Evolutionary conservation across 2,329 filamentous ascomycete species (phyloP).

Genomic region (Beauveria australis): DNA sequence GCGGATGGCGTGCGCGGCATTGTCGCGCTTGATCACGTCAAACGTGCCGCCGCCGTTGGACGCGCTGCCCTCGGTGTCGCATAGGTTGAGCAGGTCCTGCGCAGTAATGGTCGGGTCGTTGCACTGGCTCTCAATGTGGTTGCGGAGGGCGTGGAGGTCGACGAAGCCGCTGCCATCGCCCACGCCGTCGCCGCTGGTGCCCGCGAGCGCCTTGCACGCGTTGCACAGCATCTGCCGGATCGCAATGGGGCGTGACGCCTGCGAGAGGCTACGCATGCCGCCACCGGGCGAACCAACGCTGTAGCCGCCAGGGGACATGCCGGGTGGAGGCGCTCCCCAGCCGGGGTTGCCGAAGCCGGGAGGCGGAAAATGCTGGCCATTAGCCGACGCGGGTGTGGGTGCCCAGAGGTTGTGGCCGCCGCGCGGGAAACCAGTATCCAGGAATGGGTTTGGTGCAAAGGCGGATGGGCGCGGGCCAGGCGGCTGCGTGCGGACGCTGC

Average conservation of each 20-base stretch:
- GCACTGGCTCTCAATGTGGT: slow-evolving; percentile 51
- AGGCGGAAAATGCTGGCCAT: slow-evolving; percentile 32
- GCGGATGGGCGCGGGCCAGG: slow-evolving; percentile 35
- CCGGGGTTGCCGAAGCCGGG: slow-evolving; percentile 37
- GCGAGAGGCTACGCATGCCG: slow-evolving; percentile 28
- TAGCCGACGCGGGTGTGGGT: slow-evolving; percentile 21
- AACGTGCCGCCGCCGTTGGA: slow-evolving; percentile 90
- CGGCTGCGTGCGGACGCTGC: slow-evolving; percentile 38
- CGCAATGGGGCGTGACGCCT: slow-evolving; percentile 54
- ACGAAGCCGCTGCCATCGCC: slow-evolving; percentile 55
- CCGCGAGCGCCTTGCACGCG: slow-evolving; percentile 59
- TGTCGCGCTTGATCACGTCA: slow-evolving; percentile 48
- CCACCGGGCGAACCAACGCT: slow-evolving; percentile 25
- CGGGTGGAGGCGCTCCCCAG: slow-evolving; percentile 26
- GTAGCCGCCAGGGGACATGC: slow-evolving; percentile 26
- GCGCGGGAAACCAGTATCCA: slow-evolving; percentile 32
- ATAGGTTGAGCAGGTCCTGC: slow-evolving; percentile 71
- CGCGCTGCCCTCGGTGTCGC: slow-evolving; percentile 80
- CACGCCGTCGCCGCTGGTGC: slow-evolving; percentile 18
- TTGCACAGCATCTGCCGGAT: slow-evolving; percentile 69
- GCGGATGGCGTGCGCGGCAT: slow-evolving; percentile 35
- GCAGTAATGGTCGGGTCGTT: slow-evolving; percentile 31
- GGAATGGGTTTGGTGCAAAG: slow-evolving; percentile 35
- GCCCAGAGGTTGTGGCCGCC: slow-evolving; percentile 34
- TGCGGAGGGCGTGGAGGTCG: slow-evolving; percentile 58